phyloP scores from a whole-genome alignment of 176 grass and related monocot species.

The Tuctoria greenei region DNA sequence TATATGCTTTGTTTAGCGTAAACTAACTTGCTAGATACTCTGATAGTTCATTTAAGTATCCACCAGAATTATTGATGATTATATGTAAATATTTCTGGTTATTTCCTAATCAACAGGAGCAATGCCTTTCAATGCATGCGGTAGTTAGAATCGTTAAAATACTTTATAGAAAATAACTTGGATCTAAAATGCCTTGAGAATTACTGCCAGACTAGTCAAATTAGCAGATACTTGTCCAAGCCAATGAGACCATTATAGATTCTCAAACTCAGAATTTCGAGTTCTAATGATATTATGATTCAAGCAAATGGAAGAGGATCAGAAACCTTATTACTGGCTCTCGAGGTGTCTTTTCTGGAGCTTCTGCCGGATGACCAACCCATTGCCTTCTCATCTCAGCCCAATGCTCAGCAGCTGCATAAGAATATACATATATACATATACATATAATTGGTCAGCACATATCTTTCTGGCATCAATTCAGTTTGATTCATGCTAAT shows the following conservation, averaged over 20 bases:
- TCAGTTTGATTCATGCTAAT: constrained; percentile 1
- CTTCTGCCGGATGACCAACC: constrained; percentile 59
- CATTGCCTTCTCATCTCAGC: constrained; percentile 77
- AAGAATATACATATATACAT: neutral
- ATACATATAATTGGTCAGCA: constrained; percentile 15
- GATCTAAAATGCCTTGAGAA: neutral
- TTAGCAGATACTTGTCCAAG: neutral
- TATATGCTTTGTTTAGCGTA: neutral
- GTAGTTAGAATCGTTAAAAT: neutral
- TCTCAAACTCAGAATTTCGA: neutral
- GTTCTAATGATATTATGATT: constrained; percentile 1
- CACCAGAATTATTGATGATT: constrained; percentile 9
- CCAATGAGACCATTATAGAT: neutral
- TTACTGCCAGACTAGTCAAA: neutral
- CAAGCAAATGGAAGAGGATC: constrained; percentile 26
- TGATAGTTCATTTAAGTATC: neutral
- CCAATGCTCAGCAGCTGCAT: constrained; percentile 78
- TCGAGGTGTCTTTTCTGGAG: constrained; percentile 47
- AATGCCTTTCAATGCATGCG: too few relatives aligned
- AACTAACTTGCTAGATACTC: neutral
- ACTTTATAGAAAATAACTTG: neutral
- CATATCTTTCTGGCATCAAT: neutral
- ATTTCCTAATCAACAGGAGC: neutral
- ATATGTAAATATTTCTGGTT: neutral
- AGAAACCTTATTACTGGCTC: constrained; percentile 79